Base-by-base conservation (phyloP, 345 rosid genomes). In the Eucalyptus cloeziana region DNA sequence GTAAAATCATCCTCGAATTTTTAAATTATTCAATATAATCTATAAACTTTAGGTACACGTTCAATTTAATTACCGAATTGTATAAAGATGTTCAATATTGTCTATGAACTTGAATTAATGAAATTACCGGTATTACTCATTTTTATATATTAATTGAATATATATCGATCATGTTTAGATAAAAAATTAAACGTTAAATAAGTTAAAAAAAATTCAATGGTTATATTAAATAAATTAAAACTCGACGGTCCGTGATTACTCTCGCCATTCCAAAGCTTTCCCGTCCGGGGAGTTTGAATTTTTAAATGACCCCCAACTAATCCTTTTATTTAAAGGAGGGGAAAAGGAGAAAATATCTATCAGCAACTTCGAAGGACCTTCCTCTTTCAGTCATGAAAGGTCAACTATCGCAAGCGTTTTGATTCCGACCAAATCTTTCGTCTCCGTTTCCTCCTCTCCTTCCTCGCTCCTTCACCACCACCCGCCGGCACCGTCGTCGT, bases 41-140 rank as follows among this genome's bases (percentile, higher is more conserved):
- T 0, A 8, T 9, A 1, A 9, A 56, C 1, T 56, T 56, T 22
- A 0, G 27, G 0, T 4, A 56, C 0, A 21, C 0, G 0, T 56
- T 56, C 12, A 56, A 56, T 56, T 56, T 56, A 56, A 24, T 56
- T 24, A 56, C 0, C 12, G 0, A 21, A 56, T 0, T 2, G 5
- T 56, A 56, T 56, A 56, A 56, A 24, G 0, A 56, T 22, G 1
- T 22, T 22, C 1, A 4, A 1, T 56, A 22, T 56, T 21, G 1
- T 56, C 1, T 0, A 9, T 9, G 0, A 56, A 56, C 0, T 0
- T 8, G 0, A 56, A 56, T 9, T 8, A 22, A 22, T 56, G 19
- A 24, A 22, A 9, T 0, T 1, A 22, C 0, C 0, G 0, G 3
- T 0, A 22, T 56, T 56, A 5, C 60, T 21, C 5, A 22, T 54